A percentile compares a stretch with the other conserved stretches of the same genome.
phyloP scores from a whole-genome alignment of 148 eudicot genomes.

The Rhododendron mucronatum region DNA sequence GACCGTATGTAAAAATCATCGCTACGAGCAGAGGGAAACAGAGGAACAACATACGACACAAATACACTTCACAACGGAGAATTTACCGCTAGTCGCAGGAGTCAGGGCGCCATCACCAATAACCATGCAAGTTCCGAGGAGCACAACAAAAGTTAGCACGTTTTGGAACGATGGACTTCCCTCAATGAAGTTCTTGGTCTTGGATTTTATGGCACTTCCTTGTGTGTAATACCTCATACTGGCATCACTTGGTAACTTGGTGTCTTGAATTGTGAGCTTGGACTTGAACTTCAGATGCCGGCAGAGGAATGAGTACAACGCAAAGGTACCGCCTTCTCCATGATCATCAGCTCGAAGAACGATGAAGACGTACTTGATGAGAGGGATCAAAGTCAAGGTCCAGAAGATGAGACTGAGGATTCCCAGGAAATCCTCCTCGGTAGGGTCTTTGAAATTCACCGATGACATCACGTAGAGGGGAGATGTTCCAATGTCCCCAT shows the following conservation, averaged over 20 bases:
- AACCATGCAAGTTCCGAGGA: slow-evolving; percentile 18
- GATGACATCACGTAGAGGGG: slow-evolving; percentile 27
- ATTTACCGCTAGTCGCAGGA: slow-evolving; percentile 13
- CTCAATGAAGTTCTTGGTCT: slow-evolving; percentile 15
- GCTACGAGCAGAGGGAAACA: background rate
- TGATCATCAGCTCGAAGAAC: slow-evolving; percentile 16
- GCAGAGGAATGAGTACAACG: slow-evolving; percentile 12
- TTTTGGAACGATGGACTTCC: background rate
- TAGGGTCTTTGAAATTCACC: background rate
- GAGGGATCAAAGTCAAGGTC: slow-evolving; percentile 3
- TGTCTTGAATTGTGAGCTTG: slow-evolving; percentile 5
- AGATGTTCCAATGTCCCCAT: slow-evolving; percentile 37
- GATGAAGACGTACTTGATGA: slow-evolving; percentile 14
- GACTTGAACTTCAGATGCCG: background rate
- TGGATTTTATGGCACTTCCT: slow-evolving; percentile 3
- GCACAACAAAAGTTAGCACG: background rate
- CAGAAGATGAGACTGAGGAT: slow-evolving; percentile 14
- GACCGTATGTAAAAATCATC: background rate
- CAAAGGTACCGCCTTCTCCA: slow-evolving; percentile 19
- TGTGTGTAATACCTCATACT: slow-evolving; percentile 1
- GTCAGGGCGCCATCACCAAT: slow-evolving; percentile 17
- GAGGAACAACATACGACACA: background rate
- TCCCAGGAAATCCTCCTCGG: slow-evolving; percentile 5
- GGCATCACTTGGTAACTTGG: background rate
- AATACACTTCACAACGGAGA: background rate